Evolutionary conservation across 2,329 filamentous ascomycete genomes (phyloP).

Genomic region (Ascochyta viciae-villosae): DNA sequence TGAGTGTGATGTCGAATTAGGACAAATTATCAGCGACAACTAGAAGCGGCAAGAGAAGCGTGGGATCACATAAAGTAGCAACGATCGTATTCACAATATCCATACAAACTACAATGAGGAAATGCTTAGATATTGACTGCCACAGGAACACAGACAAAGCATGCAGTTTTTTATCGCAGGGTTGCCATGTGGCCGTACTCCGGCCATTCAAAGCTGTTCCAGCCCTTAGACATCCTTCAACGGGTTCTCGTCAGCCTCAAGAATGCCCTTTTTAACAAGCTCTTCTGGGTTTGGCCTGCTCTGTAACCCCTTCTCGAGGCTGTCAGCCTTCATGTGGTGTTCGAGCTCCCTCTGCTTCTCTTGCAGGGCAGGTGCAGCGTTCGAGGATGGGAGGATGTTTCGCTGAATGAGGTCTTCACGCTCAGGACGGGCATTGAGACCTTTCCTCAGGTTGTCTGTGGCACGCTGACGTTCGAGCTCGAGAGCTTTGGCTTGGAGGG

Average conservation of each 20-base stretch:
- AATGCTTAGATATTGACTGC: background rate
- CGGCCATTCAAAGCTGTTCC: background rate
- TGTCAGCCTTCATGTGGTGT: conserved; percentile 86
- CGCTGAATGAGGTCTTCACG: conserved; percentile 80
- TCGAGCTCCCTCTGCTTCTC: conserved; percentile 85
- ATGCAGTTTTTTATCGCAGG: background rate
- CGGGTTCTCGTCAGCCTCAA: conserved; percentile 57
- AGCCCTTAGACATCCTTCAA: conserved; percentile 33
- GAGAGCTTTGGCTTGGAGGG: conserved; percentile 66
- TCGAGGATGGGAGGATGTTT: conserved; percentile 85
- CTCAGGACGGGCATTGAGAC: conserved; percentile 68
- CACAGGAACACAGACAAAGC: background rate
- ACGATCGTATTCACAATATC: conserved; percentile 6
- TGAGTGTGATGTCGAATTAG: background rate
- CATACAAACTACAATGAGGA: conserved; percentile 5
- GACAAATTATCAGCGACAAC: background rate
- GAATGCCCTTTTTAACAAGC: conserved; percentile 79
- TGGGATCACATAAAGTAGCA: background rate
- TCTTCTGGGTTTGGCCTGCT: conserved; percentile 78
- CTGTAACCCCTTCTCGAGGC: conserved; percentile 84
- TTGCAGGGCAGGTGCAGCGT: conserved; percentile 77
- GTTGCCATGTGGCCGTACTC: background rate
- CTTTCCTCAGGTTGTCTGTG: conserved; percentile 69
- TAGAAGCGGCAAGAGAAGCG: background rate
- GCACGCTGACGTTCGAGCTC: conserved; percentile 71